A percentile compares a stretch with the other conserved stretches of the same genome.
These are phyloP conservation scores for Rhamnella rubrinervis DNA, from an alignment of 331 rosid genomes.

Conservation along the genomic window DNA sequence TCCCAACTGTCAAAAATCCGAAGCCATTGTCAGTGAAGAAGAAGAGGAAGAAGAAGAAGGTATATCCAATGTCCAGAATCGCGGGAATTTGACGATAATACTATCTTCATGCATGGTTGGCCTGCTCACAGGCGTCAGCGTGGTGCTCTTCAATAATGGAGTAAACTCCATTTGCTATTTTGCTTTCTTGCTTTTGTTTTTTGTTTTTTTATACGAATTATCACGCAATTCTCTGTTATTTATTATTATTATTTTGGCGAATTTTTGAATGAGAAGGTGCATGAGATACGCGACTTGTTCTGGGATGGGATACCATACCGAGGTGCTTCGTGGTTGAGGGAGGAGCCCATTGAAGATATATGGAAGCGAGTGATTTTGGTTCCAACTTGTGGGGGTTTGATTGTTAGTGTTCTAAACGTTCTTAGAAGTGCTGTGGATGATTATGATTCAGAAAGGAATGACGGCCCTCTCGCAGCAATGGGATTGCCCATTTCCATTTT, in stretches of 20 bases:
- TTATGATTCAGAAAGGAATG: slow-evolving; percentile 18
- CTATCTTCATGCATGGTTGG: slow-evolving; percentile 79
- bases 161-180: slow-evolving; percentile 33
- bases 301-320: slow-evolving; percentile 84
- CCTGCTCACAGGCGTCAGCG: slow-evolving; percentile 81
- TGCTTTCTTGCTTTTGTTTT: background rate
- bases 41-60: slow-evolving; percentile 25
- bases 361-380: slow-evolving; percentile 75
- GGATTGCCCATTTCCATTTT: slow-evolving; percentile 31
- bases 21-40: background rate
- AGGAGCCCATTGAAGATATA: slow-evolving; percentile 46
- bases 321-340: slow-evolving; percentile 91
- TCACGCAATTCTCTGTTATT: background rate
- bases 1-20: slow-evolving; percentile 26
- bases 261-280: slow-evolving; percentile 44
- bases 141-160: slow-evolving; percentile 68
- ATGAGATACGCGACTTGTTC: slow-evolving; percentile 65
- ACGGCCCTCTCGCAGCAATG: slow-evolving; percentile 9
- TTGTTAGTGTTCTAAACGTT: slow-evolving; percentile 52
- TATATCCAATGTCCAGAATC: slow-evolving; percentile 12
- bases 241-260: background rate
- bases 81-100: slow-evolving; percentile 52
- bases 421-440: slow-evolving; percentile 36
- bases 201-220: background rate
- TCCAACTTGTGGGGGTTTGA: slow-evolving; percentile 77